phyloP scores from a whole-genome alignment of 139 green algal species.

The Coelastrella sp. region DNA sequence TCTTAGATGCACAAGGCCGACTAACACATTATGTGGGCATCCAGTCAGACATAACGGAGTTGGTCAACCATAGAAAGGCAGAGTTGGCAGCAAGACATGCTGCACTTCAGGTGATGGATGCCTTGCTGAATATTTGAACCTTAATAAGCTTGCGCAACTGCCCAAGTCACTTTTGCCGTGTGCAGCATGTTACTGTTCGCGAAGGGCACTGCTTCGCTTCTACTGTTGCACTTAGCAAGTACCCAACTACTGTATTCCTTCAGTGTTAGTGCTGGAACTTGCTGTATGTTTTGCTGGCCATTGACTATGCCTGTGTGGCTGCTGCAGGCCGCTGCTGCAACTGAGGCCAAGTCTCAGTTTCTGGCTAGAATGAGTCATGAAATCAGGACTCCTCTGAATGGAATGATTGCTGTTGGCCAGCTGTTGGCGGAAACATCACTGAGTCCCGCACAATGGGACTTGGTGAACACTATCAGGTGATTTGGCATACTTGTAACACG shows the following conservation, averaged over 20 bases:
- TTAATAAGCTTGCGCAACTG: neutral
- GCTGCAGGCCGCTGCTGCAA: slow-evolving; percentile 54
- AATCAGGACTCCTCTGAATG: slow-evolving; percentile 95
- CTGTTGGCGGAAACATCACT: slow-evolving; percentile 83
- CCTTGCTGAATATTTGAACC: neutral
- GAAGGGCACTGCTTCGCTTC: no score
- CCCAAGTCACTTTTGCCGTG: neutral
- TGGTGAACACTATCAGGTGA: slow-evolving; percentile 56
- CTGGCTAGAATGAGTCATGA: slow-evolving; percentile 95
- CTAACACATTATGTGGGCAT: slow-evolving; percentile 90
- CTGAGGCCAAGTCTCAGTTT: slow-evolving; percentile 93
- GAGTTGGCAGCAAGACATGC: slow-evolving; percentile 36
- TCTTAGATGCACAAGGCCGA: slow-evolving; percentile 63
- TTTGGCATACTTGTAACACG: neutral
- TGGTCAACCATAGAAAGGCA: slow-evolving; percentile 18
- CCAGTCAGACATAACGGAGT: slow-evolving; percentile 87
- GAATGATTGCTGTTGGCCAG: slow-evolving; percentile 93
- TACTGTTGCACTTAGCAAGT: no score
- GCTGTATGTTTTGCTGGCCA: neutral
- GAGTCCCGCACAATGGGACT: slow-evolving; percentile 79
- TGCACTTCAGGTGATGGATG: slow-evolving; percentile 2
- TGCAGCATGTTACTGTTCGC: no score
- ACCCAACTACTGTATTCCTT: no score
- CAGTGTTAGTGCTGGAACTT: no score
- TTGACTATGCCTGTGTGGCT: no score